These are phyloP conservation scores for Alternaria postmessia DNA, from an alignment of 2,329 filamentous ascomycete genomes.

Conservation along the genomic window DNA sequence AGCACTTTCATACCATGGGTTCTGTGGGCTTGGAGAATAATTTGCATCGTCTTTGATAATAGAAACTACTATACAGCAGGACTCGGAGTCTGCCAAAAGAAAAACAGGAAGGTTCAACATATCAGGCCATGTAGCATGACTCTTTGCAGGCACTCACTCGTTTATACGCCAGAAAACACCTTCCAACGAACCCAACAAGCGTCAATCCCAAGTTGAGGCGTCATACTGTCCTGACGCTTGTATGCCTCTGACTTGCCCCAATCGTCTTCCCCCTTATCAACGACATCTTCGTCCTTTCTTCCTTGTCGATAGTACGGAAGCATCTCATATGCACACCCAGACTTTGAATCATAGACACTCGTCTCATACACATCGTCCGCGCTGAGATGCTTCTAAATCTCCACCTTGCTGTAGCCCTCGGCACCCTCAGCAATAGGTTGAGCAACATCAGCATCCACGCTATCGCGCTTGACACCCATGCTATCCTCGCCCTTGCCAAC, in stretches of 20 bases:
- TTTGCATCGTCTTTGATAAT: not conserved
- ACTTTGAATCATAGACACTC: not conserved
- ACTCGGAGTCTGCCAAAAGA: not conserved
- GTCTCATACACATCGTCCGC: not conserved
- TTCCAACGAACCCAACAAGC: not conserved
- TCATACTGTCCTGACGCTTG: not conserved
- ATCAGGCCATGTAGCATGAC: constrained; percentile 3
- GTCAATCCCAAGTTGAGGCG: not conserved
- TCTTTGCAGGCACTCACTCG: not conserved
- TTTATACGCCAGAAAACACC: constrained; percentile 4
- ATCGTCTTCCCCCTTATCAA: not conserved
- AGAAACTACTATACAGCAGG: constrained; percentile 6
- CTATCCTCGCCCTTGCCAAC: constrained; percentile 50
- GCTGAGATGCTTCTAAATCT: constrained; percentile 35
- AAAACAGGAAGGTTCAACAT: not conserved
- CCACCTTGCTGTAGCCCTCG: constrained; percentile 46
- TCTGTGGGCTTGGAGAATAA: not conserved
- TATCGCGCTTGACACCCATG: constrained; percentile 43
- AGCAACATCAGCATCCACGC: constrained; percentile 35
- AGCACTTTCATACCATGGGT: not conserved
- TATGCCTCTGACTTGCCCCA: not conserved
- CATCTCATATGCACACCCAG: not conserved
- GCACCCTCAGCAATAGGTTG: constrained; percentile 43
- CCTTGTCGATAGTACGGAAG: not conserved
- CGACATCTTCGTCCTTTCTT: not conserved